These are phyloP conservation scores for Tetrastigma voinierianum DNA, from an alignment of 164 flowering plant species.

Conservation along the genomic window DNA sequence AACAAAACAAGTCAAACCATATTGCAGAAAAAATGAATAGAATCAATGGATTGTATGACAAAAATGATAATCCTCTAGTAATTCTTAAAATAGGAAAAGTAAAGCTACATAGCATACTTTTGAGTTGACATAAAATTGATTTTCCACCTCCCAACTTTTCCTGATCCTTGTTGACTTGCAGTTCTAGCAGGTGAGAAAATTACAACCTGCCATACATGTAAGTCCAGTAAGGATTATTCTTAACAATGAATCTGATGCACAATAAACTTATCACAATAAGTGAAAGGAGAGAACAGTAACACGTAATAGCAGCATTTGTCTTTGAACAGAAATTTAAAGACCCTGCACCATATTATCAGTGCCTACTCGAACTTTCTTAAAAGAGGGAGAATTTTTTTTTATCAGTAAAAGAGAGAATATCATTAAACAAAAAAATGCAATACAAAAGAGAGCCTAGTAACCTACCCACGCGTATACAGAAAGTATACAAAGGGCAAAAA, in stretches of 20 bases:
- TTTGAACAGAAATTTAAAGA: too few relatives aligned
- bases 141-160: slow-evolving; percentile 94
- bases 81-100: background rate
- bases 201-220: slow-evolving; percentile 54
- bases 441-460: too few relatives aligned
- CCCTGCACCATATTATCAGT: too few relatives aligned
- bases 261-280: background rate
- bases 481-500: too few relatives aligned
- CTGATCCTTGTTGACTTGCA: slow-evolving; percentile 96
- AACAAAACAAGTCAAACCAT: too few relatives aligned
- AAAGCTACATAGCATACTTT: slow-evolving; percentile 51
- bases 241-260: background rate
- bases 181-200: slow-evolving; percentile 94
- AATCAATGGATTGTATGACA: background rate
- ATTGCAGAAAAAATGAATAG: background rate
- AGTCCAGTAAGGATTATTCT: background rate
- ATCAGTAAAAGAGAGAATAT: too few relatives aligned
- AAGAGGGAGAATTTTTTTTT: too few relatives aligned
- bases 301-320: too few relatives aligned
- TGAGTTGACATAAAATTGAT: slow-evolving; percentile 94
- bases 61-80: background rate
- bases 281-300: background rate
- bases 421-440: too few relatives aligned
- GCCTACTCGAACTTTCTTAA: too few relatives aligned
- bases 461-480: too few relatives aligned